Conservation (phyloP, 345 rosid genomes). For the Linum usitatissimum region DNA sequence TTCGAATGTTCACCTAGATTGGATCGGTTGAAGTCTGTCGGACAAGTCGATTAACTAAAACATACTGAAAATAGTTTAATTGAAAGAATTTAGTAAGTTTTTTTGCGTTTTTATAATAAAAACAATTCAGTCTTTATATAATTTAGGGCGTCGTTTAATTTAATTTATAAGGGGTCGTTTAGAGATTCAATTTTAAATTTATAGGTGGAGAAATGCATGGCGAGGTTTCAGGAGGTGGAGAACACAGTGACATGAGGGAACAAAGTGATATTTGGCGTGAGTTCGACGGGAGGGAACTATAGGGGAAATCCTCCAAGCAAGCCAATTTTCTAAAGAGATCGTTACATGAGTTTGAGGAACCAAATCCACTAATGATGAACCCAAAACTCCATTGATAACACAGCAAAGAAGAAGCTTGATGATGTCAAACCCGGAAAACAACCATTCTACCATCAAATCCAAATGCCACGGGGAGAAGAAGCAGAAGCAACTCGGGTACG, state of each 20-base stretch:
- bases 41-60: no score
- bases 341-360: conserved; percentile 37
- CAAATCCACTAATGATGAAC: no score
- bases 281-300: conserved; percentile 75
- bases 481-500: conserved; percentile 33
- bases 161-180: no score
- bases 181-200: no score
- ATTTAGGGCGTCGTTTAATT: no score
- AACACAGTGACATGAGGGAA: conserved; percentile 80
- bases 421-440: conserved; percentile 20
- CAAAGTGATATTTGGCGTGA: conserved; percentile 67
- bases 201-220: conserved; percentile 95
- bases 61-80: no score
- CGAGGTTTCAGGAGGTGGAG: conserved; percentile 83
- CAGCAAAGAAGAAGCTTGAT: conserved; percentile 26
- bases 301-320: conserved; percentile 82
- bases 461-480: conserved; percentile 80
- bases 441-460: conserved; percentile 42
- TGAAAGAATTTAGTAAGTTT: no score
- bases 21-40: no score
- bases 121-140: no score
- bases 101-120: no score
- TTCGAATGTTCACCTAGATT: no score
- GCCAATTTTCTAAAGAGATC: conserved; percentile 68
- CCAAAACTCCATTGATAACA: no score